Evolutionary conservation across 2,329 filamentous ascomycete species (phyloP).

Genomic region (Fusarium guadeloupense): DNA sequence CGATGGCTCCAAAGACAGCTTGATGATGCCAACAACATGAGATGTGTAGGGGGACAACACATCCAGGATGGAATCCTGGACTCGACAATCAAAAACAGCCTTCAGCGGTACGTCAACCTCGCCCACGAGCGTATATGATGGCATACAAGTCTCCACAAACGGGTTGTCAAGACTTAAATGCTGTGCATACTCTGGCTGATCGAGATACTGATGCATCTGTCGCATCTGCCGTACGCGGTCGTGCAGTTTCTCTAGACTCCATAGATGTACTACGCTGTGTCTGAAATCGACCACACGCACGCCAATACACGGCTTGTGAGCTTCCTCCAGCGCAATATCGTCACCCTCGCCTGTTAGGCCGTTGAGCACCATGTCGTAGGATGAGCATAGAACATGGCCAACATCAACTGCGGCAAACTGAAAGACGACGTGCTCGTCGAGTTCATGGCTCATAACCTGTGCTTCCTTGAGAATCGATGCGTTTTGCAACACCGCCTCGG

Average conservation of each 20-base stretch:
- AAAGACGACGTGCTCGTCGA: constrained; percentile 92
- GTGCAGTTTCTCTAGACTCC: constrained; percentile 93
- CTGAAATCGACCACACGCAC: constrained; percentile 92
- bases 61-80: constrained; percentile 93
- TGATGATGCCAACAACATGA: constrained; percentile 88
- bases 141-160: constrained; percentile 90
- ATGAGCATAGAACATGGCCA: constrained; percentile 89
- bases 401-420: constrained; percentile 93
- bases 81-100: constrained; percentile 92
- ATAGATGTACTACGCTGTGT: constrained; percentile 84
- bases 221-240: constrained; percentile 91
- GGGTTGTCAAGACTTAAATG: constrained; percentile 94
- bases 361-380: constrained; percentile 95
- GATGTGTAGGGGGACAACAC: constrained; percentile 92
- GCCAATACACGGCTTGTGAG: constrained; percentile 88
- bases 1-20: constrained; percentile 90
- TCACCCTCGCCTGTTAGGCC: constrained; percentile 86
- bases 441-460: constrained; percentile 96
- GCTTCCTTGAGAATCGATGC: constrained; percentile 92
- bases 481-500: constrained; percentile 88
- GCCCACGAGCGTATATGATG: constrained; percentile 89
- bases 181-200: constrained; percentile 92
- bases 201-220: constrained; percentile 95
- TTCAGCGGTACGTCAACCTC: constrained; percentile 92
- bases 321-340: constrained; percentile 81